These are phyloP conservation scores for Mycena amicta DNA, from an alignment of 768 basidiomycete genomes.

Conservation along the genomic window DNA sequence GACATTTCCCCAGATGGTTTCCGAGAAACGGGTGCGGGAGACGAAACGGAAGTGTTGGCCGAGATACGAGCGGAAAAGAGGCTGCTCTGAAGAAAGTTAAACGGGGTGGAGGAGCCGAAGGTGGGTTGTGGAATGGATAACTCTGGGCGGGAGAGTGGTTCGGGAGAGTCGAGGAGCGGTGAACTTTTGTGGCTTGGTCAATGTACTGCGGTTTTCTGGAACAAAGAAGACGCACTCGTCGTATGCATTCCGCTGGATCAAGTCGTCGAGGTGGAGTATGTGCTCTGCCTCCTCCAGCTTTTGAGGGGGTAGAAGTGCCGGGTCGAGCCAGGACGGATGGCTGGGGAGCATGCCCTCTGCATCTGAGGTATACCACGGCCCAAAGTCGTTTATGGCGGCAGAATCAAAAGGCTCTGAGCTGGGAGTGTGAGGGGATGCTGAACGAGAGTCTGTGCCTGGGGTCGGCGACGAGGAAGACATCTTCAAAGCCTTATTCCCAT, in stretches of 20 bases:
- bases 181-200: slow-evolving; percentile 30
- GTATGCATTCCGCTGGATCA: slow-evolving; percentile 76
- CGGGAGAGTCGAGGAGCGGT: slow-evolving; percentile 33
- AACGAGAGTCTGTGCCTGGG: slow-evolving; percentile 61
- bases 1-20: slow-evolving; percentile 49
- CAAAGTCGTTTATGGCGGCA: slow-evolving; percentile 51
- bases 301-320: slow-evolving; percentile 37
- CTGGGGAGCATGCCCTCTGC: slow-evolving; percentile 42
- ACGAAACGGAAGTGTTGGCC: slow-evolving; percentile 66
- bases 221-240: slow-evolving; percentile 59
- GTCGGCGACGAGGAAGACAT: slow-evolving; percentile 65
- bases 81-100: slow-evolving; percentile 33
- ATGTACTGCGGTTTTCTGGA: slow-evolving; percentile 13
- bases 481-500: too few relatives aligned
- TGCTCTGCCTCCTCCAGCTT: slow-evolving; percentile 51
- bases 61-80: slow-evolving; percentile 43
- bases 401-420: slow-evolving; percentile 58
- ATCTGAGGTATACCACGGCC: slow-evolving; percentile 60
- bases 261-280: slow-evolving; percentile 71
- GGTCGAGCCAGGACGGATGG: slow-evolving; percentile 47
- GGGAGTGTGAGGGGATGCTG: slow-evolving; percentile 72
- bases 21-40: slow-evolving; percentile 61
- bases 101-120: slow-evolving; percentile 24
- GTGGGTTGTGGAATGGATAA: slow-evolving; percentile 22
- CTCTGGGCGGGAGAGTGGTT: slow-evolving; percentile 36